Base-by-base conservation (phyloP, 345 rosid species). In the Isatis tinctoria region DNA sequence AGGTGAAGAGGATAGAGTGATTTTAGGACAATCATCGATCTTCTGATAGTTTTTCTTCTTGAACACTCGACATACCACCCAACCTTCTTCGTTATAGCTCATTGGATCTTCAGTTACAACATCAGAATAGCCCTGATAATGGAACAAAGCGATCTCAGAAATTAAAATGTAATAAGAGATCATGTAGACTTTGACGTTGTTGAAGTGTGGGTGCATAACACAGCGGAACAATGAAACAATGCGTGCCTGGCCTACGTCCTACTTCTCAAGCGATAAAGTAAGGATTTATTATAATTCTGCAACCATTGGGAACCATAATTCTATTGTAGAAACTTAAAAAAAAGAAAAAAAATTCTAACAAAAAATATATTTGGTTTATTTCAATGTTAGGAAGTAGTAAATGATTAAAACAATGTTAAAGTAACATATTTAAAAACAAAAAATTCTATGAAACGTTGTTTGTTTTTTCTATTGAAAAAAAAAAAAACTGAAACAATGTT, bases 11-110 rank as follows among this genome's bases (percentile, higher is more conserved):
- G 87, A 51, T 67, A 8, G 87, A 75, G 62, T 85, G 60, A 68
- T 80, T 82, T 81, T 88, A 20, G 96, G 92, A 76, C 86, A 87
- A 48, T 90, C 97, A 32, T 90, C 83, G 78, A 82, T 56, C 88
- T 92, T 95, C 78, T 87, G 96, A 72, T 88, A 85, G 76, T 90
- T 92, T 80, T 92, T 95, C 86, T 95, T 95, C 82, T 85, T 85
- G 66, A 95, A 95, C 2, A 92, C 92, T 8, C 99, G 88, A 79
- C 98, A 92, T 60, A 95, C 90, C 71, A 95, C 99, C 99, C 98
- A 95, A 2, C 99, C 98, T 57, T 95, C 99, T 81, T 95, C 99
- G 18, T 81, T 40, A 16, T 58, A 57, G 56, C 43, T 43, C 62
- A 62, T 48, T 7, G 79, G 62, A 30, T 95, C 98, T 39, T 87